These are phyloP conservation scores for Oryza coarctata DNA, from an alignment of 176 grass and related monocot genomes.

Conservation along the genomic window DNA sequence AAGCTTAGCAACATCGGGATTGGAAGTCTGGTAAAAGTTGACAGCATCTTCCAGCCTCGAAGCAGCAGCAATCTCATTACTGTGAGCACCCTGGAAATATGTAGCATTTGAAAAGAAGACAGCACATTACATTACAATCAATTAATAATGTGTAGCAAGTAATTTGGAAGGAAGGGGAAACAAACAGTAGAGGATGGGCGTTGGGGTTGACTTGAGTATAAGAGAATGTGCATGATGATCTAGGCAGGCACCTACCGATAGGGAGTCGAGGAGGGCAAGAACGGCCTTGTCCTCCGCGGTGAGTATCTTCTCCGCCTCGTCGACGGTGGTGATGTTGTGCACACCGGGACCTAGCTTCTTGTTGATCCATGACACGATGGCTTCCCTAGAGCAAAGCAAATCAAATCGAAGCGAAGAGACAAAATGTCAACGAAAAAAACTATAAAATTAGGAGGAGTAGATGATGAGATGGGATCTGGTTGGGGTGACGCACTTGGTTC, in stretches of 20 bases:
- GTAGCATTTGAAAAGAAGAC: slow-evolving; percentile 17
- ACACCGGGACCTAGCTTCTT: slow-evolving; percentile 92
- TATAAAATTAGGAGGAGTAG: not conserved
- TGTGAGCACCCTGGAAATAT: slow-evolving; percentile 53
- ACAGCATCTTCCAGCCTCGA: slow-evolving; percentile 81
- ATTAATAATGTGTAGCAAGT: not conserved
- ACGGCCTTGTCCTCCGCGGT: slow-evolving; percentile 62
- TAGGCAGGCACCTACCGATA: slow-evolving; percentile 41
- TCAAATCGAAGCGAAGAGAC: too few species aligned
- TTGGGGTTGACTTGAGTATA: not conserved
- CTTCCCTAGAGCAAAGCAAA: slow-evolving; percentile 42
- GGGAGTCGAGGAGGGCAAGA: slow-evolving; percentile 60
- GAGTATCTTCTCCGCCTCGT: slow-evolving; percentile 71
- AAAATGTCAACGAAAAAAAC: not conserved
- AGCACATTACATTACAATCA: too few species aligned
- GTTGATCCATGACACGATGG: slow-evolving; percentile 79
- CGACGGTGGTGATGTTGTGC: slow-evolving; percentile 59
- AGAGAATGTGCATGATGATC: not conserved
- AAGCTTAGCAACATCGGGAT: slow-evolving; percentile 73
- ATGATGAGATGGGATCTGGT: not conserved
- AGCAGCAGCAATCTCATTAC: slow-evolving; percentile 73
- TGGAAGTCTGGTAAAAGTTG: slow-evolving; percentile 81
- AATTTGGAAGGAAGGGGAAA: not conserved
- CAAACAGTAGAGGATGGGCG: too few species aligned
- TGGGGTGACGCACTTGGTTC: slow-evolving; percentile 60